These are phyloP conservation scores for Talaromyces stipitatus DNA, from an alignment of 495 filamentous ascomycete species.

Conservation along the genomic window DNA sequence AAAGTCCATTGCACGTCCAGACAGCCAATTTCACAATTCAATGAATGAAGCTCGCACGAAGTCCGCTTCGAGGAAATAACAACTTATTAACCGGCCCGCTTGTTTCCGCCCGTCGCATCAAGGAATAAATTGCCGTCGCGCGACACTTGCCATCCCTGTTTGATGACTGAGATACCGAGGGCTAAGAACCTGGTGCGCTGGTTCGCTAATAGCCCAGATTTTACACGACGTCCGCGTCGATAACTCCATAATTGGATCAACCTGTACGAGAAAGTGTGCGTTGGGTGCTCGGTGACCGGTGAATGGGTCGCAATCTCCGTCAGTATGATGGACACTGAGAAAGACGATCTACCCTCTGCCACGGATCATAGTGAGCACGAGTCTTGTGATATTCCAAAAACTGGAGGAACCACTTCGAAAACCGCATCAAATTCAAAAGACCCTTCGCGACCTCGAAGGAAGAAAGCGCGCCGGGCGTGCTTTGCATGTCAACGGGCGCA, in stretches of 20 bases:
- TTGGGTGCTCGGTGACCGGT: neutral
- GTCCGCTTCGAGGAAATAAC: neutral
- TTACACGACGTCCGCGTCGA: neutral
- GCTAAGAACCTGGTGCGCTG: constrained; percentile 4
- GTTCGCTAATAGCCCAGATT: constrained; percentile 1
- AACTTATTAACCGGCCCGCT: neutral
- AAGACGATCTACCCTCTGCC: constrained; percentile 4
- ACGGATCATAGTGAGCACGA: constrained; percentile 32
- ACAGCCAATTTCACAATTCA: neutral
- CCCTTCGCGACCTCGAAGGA: constrained; percentile 76
- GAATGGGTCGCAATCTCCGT: neutral
- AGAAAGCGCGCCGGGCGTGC: constrained; percentile 93
- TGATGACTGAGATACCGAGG: neutral
- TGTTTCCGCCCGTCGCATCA: neutral
- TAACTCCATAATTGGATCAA: neutral
- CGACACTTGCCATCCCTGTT: neutral
- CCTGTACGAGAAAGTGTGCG: neutral
- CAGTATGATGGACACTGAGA: constrained; percentile 1
- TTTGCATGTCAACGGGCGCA: constrained; percentile 96
- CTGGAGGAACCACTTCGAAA: constrained; percentile 48
- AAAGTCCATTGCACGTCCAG: too few relatives aligned
- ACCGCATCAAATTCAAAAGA: constrained; percentile 65
- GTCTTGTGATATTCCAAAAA: constrained; percentile 47
- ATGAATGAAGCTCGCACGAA: neutral
- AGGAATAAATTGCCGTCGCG: neutral